Evolutionary conservation across 306 rosid species (phyloP), one percentile per base, ranked within the genome.

Genomic region (Hippophae gyantsensis): DNA sequence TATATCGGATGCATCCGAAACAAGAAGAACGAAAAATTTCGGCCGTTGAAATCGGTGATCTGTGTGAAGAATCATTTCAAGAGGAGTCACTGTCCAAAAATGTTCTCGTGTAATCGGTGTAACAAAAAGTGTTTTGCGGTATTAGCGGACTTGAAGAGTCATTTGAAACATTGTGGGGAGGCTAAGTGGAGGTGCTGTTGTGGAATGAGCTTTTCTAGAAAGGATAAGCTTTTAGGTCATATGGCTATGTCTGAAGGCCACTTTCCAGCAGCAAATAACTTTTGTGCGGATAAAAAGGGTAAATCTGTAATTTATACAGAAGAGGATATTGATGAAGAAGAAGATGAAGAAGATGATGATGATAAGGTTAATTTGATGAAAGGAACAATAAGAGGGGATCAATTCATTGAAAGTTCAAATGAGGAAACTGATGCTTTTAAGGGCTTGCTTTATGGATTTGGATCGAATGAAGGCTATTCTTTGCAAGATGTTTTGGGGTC

Each of bases 31-130:
- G 50, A 9, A 69, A 81, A 73, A 42, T 90, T 90, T 58, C 65
- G 73, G 78, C 56, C 97, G 27, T 27, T 90, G 69, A 90, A 87
- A 40, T 90, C 95, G 52, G 75, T 77, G 53, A 65, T 77, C 8
- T 90, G 94, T 74, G 78, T 85, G 72, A 86, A 78, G 80, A 90
- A 87, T 38, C 97, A 90, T 72, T 90, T 90, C 82, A 87, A 84
- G 70, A 61, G 97, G 48, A 90, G 94, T 69, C 97, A 90, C 60
- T 90, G 97, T 27, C 97, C 97, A 2, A 90, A 87, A 78, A 74
- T 83, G 90, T 87, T 73, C 47, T 69, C 87, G n/a, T 87, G 95
- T 45, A 67, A 81, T 23, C 80, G 89, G 0, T 90, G 97, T 71
- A 70, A 76, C 60, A 85, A 74, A 78, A 90, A 82, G 82, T 78